phyloP scores from a whole-genome alignment of 2,329 filamentous ascomycete genomes.

The Colletotrichum spaethianum region DNA sequence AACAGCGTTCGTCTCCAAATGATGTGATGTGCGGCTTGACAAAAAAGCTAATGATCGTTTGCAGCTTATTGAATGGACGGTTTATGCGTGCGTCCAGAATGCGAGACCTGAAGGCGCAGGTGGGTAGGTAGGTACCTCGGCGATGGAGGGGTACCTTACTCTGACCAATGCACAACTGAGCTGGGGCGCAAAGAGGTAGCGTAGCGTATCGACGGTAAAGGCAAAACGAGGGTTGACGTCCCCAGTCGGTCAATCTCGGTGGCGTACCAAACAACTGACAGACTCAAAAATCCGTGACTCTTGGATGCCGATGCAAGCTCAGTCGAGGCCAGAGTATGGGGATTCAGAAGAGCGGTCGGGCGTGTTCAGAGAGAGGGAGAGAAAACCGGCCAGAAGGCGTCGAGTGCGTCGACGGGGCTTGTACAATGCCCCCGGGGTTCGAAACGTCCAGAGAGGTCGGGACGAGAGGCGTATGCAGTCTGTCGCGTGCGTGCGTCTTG shows the following conservation, averaged over 20 bases:
- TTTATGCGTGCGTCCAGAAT: constrained; percentile 35
- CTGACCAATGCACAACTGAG: neutral
- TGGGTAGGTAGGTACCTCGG: neutral
- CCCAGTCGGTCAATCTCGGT: neutral
- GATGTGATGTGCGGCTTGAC: constrained; percentile 38
- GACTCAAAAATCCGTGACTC: neutral
- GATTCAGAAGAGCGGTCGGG: constrained; percentile 1
- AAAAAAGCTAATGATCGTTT: constrained; percentile 36
- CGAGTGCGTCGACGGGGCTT: constrained; percentile 20
- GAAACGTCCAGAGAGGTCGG: constrained; percentile 37
- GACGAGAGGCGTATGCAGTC: constrained; percentile 31
- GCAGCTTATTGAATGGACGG: constrained; percentile 33
- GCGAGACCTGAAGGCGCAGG: neutral
- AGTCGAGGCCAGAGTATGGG: neutral
- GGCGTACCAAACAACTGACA: neutral
- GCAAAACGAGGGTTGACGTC: neutral
- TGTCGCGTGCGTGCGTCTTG: constrained; percentile 26
- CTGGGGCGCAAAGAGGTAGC: constrained; percentile 1
- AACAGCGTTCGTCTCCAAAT: constrained; percentile 39
- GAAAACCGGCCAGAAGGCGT: neutral
- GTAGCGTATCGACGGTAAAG: constrained; percentile 2
- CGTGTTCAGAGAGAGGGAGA: neutral
- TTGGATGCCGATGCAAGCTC: constrained; percentile 1
- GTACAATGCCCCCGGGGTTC: constrained; percentile 26
- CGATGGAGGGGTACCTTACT: neutral